Evolutionary conservation across 1,284 basidiomycete species (phyloP).

Genomic region (Trichosporon asahii): DNA sequence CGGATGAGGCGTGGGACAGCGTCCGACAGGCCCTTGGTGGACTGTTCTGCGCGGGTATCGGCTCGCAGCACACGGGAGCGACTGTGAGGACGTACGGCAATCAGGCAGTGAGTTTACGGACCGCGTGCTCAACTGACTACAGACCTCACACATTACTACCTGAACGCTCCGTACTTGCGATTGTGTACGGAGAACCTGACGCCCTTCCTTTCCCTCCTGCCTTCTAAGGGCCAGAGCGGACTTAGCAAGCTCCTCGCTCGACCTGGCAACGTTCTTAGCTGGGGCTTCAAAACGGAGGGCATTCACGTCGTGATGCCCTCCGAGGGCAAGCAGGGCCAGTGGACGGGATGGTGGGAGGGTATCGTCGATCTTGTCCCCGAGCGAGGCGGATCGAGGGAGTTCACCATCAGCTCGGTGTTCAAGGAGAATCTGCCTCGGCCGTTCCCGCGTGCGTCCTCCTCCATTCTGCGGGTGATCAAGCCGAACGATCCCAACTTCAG

Average conservation of each 20-base stretch:
- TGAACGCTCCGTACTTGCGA: conserved; percentile 66
- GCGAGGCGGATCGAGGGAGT: conserved; percentile 62
- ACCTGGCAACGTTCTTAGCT: conserved; percentile 83
- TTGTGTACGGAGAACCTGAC: conserved; percentile 97
- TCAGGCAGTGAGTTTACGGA: conserved; percentile 15
- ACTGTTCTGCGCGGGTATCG: conserved; percentile 82
- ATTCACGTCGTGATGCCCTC: conserved; percentile 47
- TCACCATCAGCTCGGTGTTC: conserved; percentile 73
- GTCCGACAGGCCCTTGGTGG: conserved; percentile 86
- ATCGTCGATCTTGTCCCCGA: conserved; percentile 72
- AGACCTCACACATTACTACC: conserved; percentile 51
- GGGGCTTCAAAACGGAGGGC: conserved; percentile 61
- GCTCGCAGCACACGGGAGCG: conserved; percentile 65
- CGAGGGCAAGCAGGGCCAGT: conserved; percentile 52
- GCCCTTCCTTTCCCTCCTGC: conserved; percentile 88
- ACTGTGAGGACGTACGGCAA: conserved; percentile 34
- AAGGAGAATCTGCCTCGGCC: conserved; percentile 60
- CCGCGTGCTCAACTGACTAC: background rate
- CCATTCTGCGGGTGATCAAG: conserved; percentile 37
- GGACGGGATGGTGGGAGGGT: conserved; percentile 69
- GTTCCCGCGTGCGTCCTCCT: conserved; percentile 61
- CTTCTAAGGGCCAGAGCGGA: conserved; percentile 87
- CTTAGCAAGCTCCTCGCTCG: conserved; percentile 82
- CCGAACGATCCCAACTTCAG: conserved; percentile 21
- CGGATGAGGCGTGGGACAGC: conserved; percentile 75